Evolutionary conservation across 1,139 yeast genomes (phyloP), one percentile per base, ranked within the genome.

Genomic region (Sugiyamaella pinicola): DNA sequence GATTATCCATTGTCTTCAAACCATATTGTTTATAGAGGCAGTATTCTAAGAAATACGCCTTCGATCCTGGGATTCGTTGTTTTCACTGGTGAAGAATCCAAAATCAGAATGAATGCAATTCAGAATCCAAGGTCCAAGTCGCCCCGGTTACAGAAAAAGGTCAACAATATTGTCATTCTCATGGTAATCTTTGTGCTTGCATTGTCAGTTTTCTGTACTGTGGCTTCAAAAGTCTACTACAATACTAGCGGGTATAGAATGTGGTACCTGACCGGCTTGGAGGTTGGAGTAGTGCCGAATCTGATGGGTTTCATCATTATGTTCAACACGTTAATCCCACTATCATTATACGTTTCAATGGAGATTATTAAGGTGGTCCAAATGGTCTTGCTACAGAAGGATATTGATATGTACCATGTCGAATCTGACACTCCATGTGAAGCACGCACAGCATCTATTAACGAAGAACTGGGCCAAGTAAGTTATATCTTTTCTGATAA

Each of bases 401-500:
- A 95, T 70, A 80, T 93, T 49, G 99, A 95, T 69, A 89, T 95
- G 96, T 95, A 93, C 65, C 90, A 93, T 67, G 78, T 75, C 17
- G 86, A 82, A 40, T 79, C 90, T 3, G 82, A 93, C 64, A 93
- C 96, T 0, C 96, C 96, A 0, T 95, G 96, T 43, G 96, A 87
- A 64, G 96, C 96, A 0, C 85, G 91, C 64, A 91, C 99, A 0
- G 96, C 98, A 0, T 88, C 98, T 0, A 90, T 93, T 61, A 79
- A 93, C 60, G 99, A 95, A 67, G 99, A 95, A 69, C 75, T 95
- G 61, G 99, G 99, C 2, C 99, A 95, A 68, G 98, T 95, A 0
- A 85, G 96, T 51, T 91, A 91, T 64, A 80, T 95, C 4, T 95
- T 95, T 68, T 87, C 96, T 59, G 99, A 95, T 69, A 95, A 95